Evolutionary conservation across 345 rosid genomes (phyloP), one percentile per base, ranked within the genome.

Genomic region (Bruguiera parviflora): DNA sequence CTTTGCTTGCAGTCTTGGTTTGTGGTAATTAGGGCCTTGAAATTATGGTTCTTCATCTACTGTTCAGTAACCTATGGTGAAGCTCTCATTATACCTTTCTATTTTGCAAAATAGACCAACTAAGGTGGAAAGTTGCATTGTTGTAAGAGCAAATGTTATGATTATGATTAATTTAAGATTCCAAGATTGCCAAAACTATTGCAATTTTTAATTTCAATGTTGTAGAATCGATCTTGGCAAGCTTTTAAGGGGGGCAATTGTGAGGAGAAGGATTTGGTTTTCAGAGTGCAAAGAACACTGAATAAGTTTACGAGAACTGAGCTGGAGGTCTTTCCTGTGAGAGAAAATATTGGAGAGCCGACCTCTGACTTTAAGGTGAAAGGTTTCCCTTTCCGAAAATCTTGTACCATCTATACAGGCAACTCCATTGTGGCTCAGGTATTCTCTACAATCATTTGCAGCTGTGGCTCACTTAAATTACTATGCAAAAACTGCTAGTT

Each of bases 391-490:
- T 95, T 89, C 77, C 92, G 83, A 81, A 86, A 83, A 83, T 89
- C 99, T 0, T 95, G 91, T 78, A 90, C 92, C 35, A 83, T 95
- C 37, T 88, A 82, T 64, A 77, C 64, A 69, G 89, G 75, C 46
- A 73, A 90, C 69, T 85, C 86, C 57, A 82, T 90, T 11, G 82
- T 87, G 1, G 99, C 96, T 5, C 92, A 95, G 97, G 97, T 88
- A 82, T 18, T 9, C 28, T 49, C 25, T 37, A 58, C 59, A 24
- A 37, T 67, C 25, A 16, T 5, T 63, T 51, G 61, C 62, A 55
- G 20, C 19, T 33, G 46, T 51, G 33, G 4, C 28, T 25, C 46
- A 18, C 32, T 58, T 20, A 20, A 22, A 21, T 8, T 16, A n/a
- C 7, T 4, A 19, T 22, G 20, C 27, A 55, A 55, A 18, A 55